phyloP scores from a whole-genome alignment of 345 rosid genomes.

The Capsella bursapastoris region DNA sequence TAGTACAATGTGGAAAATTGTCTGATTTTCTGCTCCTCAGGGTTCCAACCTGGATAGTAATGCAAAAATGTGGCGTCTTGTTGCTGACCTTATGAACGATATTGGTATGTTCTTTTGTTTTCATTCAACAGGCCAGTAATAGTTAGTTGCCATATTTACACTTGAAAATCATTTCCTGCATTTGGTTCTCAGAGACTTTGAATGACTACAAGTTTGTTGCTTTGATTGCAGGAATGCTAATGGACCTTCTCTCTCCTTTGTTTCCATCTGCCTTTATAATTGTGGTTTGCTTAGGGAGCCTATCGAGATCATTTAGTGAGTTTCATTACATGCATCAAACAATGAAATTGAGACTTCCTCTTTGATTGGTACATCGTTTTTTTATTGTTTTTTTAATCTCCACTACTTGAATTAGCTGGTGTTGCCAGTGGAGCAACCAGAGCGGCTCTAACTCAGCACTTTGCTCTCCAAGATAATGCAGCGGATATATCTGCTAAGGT shows the following conservation, averaged over 20 bases:
- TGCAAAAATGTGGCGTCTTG: slow-evolving; percentile 98
- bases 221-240: slow-evolving; percentile 84
- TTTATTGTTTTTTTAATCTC: neutral
- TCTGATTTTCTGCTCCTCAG: slow-evolving; percentile 46
- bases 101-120: slow-evolving; percentile 60
- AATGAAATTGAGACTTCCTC: neutral
- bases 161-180: neutral
- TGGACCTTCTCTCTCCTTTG: slow-evolving; percentile 95
- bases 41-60: slow-evolving; percentile 91
- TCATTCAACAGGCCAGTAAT: neutral
- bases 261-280: slow-evolving; percentile 89
- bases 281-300: slow-evolving; percentile 91
- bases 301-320: slow-evolving; percentile 95
- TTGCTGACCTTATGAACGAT: slow-evolving; percentile 96
- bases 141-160: neutral
- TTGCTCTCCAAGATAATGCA: slow-evolving; percentile 93
- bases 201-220: slow-evolving; percentile 25
- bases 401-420: slow-evolving; percentile 61
- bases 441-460: slow-evolving; percentile 97
- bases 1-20: neutral
- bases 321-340: slow-evolving; percentile 35
- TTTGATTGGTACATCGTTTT: neutral
- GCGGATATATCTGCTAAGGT: slow-evolving; percentile 97
- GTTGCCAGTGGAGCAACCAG: slow-evolving; percentile 99
- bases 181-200: slow-evolving; percentile 22